Evolutionary conservation across 1,284 basidiomycete genomes (phyloP), one percentile per base, ranked within the genome.

Genomic region (Naganishia albida): DNA sequence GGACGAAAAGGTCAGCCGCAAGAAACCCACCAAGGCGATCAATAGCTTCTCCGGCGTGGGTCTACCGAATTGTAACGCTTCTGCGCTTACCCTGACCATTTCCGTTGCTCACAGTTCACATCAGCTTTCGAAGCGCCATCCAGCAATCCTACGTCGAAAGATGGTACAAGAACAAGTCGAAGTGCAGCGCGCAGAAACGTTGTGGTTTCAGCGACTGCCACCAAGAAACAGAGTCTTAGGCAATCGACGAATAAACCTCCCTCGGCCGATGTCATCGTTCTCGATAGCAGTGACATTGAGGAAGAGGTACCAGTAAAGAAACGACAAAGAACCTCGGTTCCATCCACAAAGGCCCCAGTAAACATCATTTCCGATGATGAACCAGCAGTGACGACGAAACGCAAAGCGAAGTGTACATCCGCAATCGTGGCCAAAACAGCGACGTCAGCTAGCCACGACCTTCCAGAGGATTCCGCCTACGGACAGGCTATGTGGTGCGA

Each of bases 241-340:
- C 46, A 25, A 23, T 25, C 46, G n/a, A n/a, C n/a, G n/a, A n/a
- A n/a, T n/a, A n/a, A n/a, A n/a, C n/a, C n/a, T n/a, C n/a, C n/a
- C 43, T 30, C 39, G 23, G 51, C 7, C 50, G 42, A 26, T 30
- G n/a, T 40, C 0, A 46, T 53, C 2, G 62, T 53, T 13, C 25
- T 46, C 26, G 62, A 62, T 30, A 63, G 39, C 18, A 50, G 49
- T 26, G 67, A 69, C 39, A 67, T 65, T 28, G 68, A 69, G 18
- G 42, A 28, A 34, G 48, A 20, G 8, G 42, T n/a, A 25, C 42
- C 50, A 34, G 55, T 44, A 10, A 60, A 65, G 50, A 57, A 56
- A 18, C 56, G 62, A 18, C 57, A 28, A 18, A 46, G 56, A 25
- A 25, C 16, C 4, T 49, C 56, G 25, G 38, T 52, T 18, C 10